Percentiles rank a stretch among this genome's conserved stretches.
Evolutionary conservation across 2,329 filamentous ascomycete genomes (phyloP).

Genomic region (Talaromyces sp.): DNA sequence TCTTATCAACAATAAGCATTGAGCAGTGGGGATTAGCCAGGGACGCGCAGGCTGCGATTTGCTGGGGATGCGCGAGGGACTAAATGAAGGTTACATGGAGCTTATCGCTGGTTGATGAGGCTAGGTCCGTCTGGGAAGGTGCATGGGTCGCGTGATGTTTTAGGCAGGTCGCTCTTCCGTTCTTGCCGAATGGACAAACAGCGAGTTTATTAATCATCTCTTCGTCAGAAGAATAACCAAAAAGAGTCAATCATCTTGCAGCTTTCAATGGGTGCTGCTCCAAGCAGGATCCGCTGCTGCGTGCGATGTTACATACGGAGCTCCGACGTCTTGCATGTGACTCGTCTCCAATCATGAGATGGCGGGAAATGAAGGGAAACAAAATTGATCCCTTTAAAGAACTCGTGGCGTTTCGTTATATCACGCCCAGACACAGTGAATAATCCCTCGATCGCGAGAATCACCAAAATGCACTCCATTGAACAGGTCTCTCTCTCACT

Average conservation of each 20-base stretch:
- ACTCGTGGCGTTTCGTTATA: neutral
- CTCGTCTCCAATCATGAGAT: neutral
- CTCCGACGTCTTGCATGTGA: neutral
- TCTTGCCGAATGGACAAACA: neutral
- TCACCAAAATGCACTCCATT: neutral
- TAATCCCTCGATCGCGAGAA: neutral
- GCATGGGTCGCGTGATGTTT: neutral
- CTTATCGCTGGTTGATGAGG: neutral
- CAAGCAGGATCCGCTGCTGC: neutral
- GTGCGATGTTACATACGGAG: neutral
- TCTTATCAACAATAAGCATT: neutral
- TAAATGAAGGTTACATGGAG: conserved; percentile 4
- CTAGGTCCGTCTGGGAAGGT: neutral
- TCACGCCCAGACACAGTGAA: neutral
- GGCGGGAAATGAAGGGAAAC: no score
- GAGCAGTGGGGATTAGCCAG: no score
- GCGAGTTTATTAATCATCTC: neutral
- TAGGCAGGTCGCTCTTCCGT: conserved; percentile 5
- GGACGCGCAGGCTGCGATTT: neutral
- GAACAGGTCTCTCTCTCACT: conserved; percentile 13
- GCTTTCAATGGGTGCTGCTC: neutral
- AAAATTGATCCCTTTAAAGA: neutral
- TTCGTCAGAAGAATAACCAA: no score
- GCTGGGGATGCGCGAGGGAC: neutral
- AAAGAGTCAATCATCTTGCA: neutral